These are phyloP conservation scores for Ceratocystis cacaofunesta DNA, from an alignment of 2,329 filamentous ascomycete genomes.

Conservation along the genomic window DNA sequence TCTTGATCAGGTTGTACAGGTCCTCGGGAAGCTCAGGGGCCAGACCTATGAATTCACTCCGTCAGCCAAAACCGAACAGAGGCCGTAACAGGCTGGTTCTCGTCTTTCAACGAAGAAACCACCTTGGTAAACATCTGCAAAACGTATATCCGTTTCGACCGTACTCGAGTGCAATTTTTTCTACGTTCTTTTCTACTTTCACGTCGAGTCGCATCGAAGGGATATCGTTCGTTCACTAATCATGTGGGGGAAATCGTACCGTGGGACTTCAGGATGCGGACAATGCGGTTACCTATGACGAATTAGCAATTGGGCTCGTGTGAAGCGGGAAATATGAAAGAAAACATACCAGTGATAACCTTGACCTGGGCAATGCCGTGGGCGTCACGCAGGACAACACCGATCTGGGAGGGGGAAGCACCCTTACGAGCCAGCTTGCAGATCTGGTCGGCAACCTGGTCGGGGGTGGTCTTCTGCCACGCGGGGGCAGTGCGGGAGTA, in stretches of 20 bases:
- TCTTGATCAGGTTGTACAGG: constrained; percentile 99
- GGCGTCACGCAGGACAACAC: constrained; percentile 91
- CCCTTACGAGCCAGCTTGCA: constrained; percentile 98
- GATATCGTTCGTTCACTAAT: constrained; percentile 22
- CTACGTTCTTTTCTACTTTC: not conserved
- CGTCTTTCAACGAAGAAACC: constrained; percentile 14
- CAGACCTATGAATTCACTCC: constrained; percentile 85
- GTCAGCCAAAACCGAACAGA: constrained; percentile 89
- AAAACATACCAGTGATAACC: constrained; percentile 74
- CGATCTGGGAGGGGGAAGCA: constrained; percentile 95
- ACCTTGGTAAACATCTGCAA: constrained; percentile 16
- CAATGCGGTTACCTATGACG: constrained; percentile 90
- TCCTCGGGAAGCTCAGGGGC: constrained; percentile 98
- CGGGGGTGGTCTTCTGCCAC: constrained; percentile 98
- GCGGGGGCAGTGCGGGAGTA: constrained; percentile 87
- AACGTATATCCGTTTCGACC: constrained; percentile 11
- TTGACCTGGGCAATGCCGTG: constrained; percentile 98
- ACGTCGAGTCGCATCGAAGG: constrained; percentile 16
- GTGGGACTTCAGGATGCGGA: constrained; percentile 93
- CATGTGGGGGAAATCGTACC: constrained; percentile 53
- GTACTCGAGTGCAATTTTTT: constrained; percentile 11
- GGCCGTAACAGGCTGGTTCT: constrained; percentile 36
- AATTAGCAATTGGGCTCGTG: constrained; percentile 26
- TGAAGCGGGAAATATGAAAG: not conserved
- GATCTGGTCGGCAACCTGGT: constrained; percentile 98